Conservation (phyloP, 2,329 filamentous ascomycete genomes). For the Dryadomyces quercus-mongolicae region DNA sequence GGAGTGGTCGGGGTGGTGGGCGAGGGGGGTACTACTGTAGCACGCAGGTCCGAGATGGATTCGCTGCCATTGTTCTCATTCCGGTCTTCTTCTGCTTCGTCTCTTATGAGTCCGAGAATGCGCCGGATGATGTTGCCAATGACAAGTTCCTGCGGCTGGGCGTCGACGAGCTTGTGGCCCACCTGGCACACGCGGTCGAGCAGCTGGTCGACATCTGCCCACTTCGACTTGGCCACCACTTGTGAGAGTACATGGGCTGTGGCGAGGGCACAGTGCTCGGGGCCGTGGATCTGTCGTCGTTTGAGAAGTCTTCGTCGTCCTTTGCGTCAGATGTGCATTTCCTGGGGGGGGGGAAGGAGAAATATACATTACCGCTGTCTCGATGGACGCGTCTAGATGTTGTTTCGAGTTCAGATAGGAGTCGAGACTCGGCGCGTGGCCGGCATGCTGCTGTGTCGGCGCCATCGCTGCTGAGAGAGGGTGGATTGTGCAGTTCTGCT, state of each 20-base stretch:
- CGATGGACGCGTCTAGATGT: constrained; percentile 69
- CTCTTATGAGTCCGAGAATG: constrained; percentile 79
- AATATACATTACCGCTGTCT: constrained; percentile 70
- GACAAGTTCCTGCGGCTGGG: constrained; percentile 81
- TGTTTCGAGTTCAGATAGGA: constrained; percentile 58
- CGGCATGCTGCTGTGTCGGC: constrained; percentile 28
- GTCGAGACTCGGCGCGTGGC: constrained; percentile 59
- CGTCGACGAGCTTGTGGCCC: constrained; percentile 64
- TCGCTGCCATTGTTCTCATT: constrained; percentile 47
- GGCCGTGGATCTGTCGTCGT: constrained; percentile 76
- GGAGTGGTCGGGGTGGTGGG: constrained; percentile 26
- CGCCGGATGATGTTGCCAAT: constrained; percentile 91
- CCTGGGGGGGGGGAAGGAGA: neutral
- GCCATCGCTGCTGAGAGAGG: constrained; percentile 33
- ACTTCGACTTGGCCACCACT: constrained; percentile 73
- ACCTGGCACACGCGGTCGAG: constrained; percentile 69
- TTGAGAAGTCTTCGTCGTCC: constrained; percentile 62
- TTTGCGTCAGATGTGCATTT: neutral
- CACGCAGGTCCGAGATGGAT: constrained; percentile 23
- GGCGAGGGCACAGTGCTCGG: constrained; percentile 79
- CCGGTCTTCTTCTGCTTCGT: constrained; percentile 74
- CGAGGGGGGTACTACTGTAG: constrained; percentile 40
- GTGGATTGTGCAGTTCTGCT: neutral
- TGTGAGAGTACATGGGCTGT: constrained; percentile 81
- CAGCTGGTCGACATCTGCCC: constrained; percentile 64